A percentile compares a stretch with the other conserved stretches of the same genome.
These are phyloP conservation scores for Pinus taeda DNA, from an alignment of 75 land plant genomes.

Conservation along the genomic window DNA sequence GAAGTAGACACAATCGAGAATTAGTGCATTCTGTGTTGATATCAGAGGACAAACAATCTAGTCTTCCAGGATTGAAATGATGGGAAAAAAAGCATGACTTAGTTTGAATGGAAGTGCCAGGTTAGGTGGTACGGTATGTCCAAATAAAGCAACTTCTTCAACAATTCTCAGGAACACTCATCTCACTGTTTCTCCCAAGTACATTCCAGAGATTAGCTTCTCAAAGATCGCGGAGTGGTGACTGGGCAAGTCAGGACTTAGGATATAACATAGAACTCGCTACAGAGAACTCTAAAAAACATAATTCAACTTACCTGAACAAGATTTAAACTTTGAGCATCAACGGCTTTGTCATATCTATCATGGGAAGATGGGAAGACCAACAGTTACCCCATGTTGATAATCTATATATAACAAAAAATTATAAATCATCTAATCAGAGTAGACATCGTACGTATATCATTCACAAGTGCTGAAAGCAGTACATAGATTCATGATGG, in stretches of 20 bases:
- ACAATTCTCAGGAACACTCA: constrained; percentile 58
- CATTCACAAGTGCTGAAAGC: no score
- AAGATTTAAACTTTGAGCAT: constrained; percentile 64
- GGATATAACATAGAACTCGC: no score
- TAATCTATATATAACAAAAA: constrained; percentile 17
- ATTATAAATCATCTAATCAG: no score
- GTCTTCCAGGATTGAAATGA: no score
- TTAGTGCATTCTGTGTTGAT: no score
- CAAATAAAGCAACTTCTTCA: constrained; percentile 51
- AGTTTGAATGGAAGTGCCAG: constrained; percentile 43
- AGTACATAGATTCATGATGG: no score
- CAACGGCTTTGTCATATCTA: constrained; percentile 54
- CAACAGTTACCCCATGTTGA: constrained; percentile 76
- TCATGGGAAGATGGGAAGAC: constrained; percentile 63
- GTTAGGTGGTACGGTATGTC: constrained; percentile 38
- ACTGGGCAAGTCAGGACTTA: no score
- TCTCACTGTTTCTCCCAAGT: constrained; percentile 79
- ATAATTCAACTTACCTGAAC: constrained; percentile 14
- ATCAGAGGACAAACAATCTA: no score
- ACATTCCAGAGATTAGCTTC: constrained; percentile 86
- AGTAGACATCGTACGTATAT: no score
- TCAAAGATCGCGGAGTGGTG: constrained; percentile 45
- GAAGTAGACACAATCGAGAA: no score
- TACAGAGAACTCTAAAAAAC: no score
- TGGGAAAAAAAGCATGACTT: neutral